Percentiles rank a stretch among this genome's conserved stretches.
Conservation (phyloP, 2,329 filamentous ascomycete genomes). For the Cladophialophora exuberans region DNA sequence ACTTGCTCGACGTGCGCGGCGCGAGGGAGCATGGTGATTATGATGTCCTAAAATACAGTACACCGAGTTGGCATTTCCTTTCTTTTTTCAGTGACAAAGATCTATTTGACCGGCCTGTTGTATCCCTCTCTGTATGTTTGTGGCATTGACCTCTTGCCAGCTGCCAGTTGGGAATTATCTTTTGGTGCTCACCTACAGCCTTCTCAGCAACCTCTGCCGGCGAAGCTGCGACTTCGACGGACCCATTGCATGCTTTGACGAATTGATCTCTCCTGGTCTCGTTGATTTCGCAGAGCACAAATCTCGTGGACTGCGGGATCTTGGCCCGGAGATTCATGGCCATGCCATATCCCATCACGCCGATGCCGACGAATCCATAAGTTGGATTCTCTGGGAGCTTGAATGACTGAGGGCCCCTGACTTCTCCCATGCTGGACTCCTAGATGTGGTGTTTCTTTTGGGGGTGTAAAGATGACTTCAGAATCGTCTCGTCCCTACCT, state of each 20-base stretch:
- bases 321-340: constrained; percentile 11
- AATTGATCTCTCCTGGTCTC: constrained; percentile 8
- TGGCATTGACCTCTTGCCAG: too few species aligned
- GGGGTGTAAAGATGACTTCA: not conserved
- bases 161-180: too few species aligned
- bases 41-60: constrained; percentile 12
- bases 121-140: not conserved
- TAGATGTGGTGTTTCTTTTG: not conserved
- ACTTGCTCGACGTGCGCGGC: constrained; percentile 9
- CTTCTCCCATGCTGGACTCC: not conserved
- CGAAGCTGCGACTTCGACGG: constrained; percentile 3
- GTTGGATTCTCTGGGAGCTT: not conserved
- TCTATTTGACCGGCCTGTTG: not conserved
- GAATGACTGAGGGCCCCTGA: not conserved
- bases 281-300: constrained; percentile 11
- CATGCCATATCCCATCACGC: constrained; percentile 15
- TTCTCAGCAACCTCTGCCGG: constrained; percentile 10
- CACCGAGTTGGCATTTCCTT: too few species aligned
- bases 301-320: not conserved
- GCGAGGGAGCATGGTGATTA: constrained; percentile 12
- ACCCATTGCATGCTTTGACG: not conserved
- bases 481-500: too few species aligned
- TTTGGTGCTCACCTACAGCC: constrained; percentile 6
- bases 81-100: not conserved
- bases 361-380: constrained; percentile 13